phyloP scores from a whole-genome alignment of 768 basidiomycete species.

The Lactarius indigo region DNA sequence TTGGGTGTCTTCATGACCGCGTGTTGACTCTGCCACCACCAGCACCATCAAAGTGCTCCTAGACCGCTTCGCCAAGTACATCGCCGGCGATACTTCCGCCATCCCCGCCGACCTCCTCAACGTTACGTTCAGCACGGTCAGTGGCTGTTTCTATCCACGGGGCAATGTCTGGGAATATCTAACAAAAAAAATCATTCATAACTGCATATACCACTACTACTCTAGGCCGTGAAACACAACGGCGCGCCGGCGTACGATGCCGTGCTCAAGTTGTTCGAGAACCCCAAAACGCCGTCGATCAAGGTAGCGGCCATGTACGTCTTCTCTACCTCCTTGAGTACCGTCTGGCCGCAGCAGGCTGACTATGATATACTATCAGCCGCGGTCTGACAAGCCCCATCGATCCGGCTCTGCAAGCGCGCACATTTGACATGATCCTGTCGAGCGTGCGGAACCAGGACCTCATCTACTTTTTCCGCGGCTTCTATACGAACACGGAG shows the following conservation, averaged over 20 bases:
- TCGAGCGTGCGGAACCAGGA: constrained; percentile 57
- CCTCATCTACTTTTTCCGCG: constrained; percentile 58
- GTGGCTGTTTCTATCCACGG: constrained; percentile 26
- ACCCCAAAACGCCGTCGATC: constrained; percentile 64
- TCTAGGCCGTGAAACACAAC: constrained; percentile 68
- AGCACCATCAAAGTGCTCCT: constrained; percentile 75
- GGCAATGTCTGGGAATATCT: too few relatives aligned
- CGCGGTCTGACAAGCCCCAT: constrained; percentile 59
- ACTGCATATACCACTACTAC: constrained; percentile 3
- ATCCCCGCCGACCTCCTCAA: constrained; percentile 79
- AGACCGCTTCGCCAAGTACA: constrained; percentile 65
- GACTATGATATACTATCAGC: constrained; percentile 37
- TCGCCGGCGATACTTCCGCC: constrained; percentile 66
- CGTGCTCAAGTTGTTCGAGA: constrained; percentile 62
- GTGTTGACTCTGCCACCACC: constrained; percentile 25
- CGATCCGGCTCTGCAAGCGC: constrained; percentile 53
- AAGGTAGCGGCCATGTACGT: constrained; percentile 67
- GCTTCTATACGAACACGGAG: constrained; percentile 52
- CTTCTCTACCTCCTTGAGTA: neutral
- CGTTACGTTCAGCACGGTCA: constrained; percentile 50
- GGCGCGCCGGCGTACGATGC: constrained; percentile 74
- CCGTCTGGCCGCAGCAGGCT: neutral
- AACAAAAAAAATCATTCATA: neutral
- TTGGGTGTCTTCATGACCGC: constrained; percentile 12
- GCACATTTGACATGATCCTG: constrained; percentile 60